These are phyloP conservation scores for Phytophthora lateralis DNA, from an alignment of 352 stramenopile genomes.

Conservation along the genomic window DNA sequence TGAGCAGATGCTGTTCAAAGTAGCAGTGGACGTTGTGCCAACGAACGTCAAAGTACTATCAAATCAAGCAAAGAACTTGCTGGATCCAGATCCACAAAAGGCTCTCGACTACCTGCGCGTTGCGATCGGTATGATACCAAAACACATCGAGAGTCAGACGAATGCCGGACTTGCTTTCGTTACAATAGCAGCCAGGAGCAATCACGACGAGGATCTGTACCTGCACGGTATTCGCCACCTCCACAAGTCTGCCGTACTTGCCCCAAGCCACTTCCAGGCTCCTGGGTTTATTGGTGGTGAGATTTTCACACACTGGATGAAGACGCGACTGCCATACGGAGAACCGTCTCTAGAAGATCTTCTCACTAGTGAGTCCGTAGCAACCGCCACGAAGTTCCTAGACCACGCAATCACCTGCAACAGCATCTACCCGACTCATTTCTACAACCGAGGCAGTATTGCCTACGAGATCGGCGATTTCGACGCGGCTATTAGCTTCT, in stretches of 20 bases:
- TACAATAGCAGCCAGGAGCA: constrained; percentile 11
- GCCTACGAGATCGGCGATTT: constrained; percentile 44
- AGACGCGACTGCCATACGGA: constrained; percentile 7
- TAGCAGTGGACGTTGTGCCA: constrained; percentile 55
- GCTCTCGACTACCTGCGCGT: constrained; percentile 48
- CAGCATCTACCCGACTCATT: constrained; percentile 46
- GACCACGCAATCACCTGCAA: constrained; percentile 37
- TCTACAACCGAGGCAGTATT: constrained; percentile 42
- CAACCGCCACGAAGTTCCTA: constrained; percentile 30
- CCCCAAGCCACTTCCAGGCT: constrained; percentile 25
- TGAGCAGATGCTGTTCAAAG: constrained; percentile 64
- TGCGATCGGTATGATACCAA: constrained; percentile 42
- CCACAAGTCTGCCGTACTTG: constrained; percentile 44
- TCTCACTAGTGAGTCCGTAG: constrained; percentile 38
- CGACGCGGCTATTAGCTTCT: constrained; percentile 42
- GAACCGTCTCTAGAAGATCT: constrained; percentile 18
- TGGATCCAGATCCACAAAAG: constrained; percentile 45
- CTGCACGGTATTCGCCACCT: constrained; percentile 51
- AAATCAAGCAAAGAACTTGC: constrained; percentile 70
- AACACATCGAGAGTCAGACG: constrained; percentile 57
- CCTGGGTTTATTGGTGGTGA: constrained; percentile 46
- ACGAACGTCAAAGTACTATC: constrained; percentile 82
- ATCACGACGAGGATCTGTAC: constrained; percentile 31
- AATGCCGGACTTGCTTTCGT: constrained; percentile 63
- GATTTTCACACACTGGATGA: constrained; percentile 42